A percentile compares a stretch with the other conserved stretches of the same genome.
phyloP scores from a whole-genome alignment of 2,329 filamentous ascomycete genomes.

The Paracoccidioides lutzii region DNA sequence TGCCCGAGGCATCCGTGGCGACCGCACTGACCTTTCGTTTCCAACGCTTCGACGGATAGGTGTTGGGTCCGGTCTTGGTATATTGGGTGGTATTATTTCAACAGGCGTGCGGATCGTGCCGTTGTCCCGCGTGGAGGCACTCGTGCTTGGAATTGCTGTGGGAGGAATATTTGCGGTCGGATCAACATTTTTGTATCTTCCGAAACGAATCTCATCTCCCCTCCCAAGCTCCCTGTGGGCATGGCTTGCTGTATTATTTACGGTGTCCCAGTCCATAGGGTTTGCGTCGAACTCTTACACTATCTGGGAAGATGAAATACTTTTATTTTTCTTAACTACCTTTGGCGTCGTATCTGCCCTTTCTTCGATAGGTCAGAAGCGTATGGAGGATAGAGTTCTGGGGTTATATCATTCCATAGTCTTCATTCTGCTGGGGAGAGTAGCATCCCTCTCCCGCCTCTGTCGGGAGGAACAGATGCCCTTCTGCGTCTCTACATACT shows the following conservation, averaged over 20 bases:
- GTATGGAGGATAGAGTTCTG: slow-evolving; percentile 54
- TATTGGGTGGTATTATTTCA: slow-evolving; percentile 17
- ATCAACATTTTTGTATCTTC: slow-evolving; percentile 27
- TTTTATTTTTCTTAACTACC: slow-evolving; percentile 79
- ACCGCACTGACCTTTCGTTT: slow-evolving; percentile 42
- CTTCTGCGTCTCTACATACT: slow-evolving; percentile 89
- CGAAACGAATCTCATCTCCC: slow-evolving; percentile 33
- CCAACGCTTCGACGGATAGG: slow-evolving; percentile 40
- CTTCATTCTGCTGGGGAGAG: slow-evolving; percentile 64
- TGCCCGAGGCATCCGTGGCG: slow-evolving; percentile 44
- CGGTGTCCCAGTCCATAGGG: slow-evolving; percentile 74
- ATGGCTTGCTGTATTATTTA: slow-evolving; percentile 71
- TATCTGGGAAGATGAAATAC: slow-evolving; percentile 94
- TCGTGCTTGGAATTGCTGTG: slow-evolving; percentile 29
- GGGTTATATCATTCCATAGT: slow-evolving; percentile 74
- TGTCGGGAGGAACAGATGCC: slow-evolving; percentile 99
- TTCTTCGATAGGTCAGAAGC: slow-evolving; percentile 60
- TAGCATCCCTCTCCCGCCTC: slow-evolving; percentile 78
- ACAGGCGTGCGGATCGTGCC: slow-evolving; percentile 17
- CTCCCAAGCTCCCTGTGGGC: slow-evolving; percentile 72
- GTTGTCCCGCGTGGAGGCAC: slow-evolving; percentile 20
- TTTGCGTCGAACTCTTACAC: slow-evolving; percentile 98
- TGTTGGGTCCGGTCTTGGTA: slow-evolving; percentile 37
- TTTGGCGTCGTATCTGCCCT: slow-evolving; percentile 67
- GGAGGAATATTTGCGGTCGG: slow-evolving; percentile 34